Conservation (phyloP, 1,284 basidiomycete species). For the Pseudomicrostroma phylloplanum region DNA sequence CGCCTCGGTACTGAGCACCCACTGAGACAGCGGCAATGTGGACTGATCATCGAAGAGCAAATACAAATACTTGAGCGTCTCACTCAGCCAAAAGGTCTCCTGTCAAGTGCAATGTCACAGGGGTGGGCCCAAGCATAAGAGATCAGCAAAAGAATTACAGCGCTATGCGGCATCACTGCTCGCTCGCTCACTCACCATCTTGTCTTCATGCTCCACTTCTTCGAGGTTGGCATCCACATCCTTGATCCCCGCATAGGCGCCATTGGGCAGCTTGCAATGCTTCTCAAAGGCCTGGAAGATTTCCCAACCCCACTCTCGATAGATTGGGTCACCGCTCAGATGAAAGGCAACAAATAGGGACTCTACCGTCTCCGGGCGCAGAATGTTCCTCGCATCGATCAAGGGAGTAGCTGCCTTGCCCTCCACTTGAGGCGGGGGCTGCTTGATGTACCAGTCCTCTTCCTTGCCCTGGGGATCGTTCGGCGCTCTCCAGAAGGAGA, state of each 20-base stretch:
- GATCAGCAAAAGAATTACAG: not conserved
- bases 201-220: slow-evolving; percentile 67
- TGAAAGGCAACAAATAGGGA: slow-evolving; percentile 81
- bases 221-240: slow-evolving; percentile 64
- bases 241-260: slow-evolving; percentile 76
- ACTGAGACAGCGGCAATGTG: slow-evolving; percentile 63
- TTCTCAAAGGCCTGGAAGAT: slow-evolving; percentile 82
- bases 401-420: slow-evolving; percentile 50
- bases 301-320: slow-evolving; percentile 78
- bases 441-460: slow-evolving; percentile 46
- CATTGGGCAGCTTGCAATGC: slow-evolving; percentile 50
- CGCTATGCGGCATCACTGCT: no score
- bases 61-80: slow-evolving; percentile 92
- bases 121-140: not conserved
- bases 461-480: slow-evolving; percentile 11
- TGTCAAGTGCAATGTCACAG: no score
- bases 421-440: slow-evolving; percentile 13
- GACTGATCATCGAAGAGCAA: slow-evolving; percentile 73
- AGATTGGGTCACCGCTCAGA: slow-evolving; percentile 72
- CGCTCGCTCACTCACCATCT: slow-evolving; percentile 73
- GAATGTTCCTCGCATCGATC: slow-evolving; percentile 81
- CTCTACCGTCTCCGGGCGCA: slow-evolving; percentile 86
- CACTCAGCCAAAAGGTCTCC: slow-evolving; percentile 57
- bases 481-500: slow-evolving; percentile 37
- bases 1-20: slow-evolving; percentile 71